These are phyloP conservation scores for Vachellia pachyceras DNA, from an alignment of 306 rosid species.

Conservation along the genomic window DNA sequence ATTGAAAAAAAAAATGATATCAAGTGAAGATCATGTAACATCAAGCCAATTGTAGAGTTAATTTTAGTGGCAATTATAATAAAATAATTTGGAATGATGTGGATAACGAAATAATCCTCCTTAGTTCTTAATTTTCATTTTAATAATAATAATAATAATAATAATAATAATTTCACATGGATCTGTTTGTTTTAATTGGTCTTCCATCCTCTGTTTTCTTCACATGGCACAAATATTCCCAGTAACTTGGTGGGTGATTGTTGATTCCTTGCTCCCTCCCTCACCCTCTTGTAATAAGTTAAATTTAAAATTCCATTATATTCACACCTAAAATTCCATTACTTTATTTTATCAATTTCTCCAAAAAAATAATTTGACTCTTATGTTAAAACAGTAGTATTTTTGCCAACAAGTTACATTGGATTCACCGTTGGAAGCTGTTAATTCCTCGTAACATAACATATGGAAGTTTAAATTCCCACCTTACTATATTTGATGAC, in stretches of 20 bases:
- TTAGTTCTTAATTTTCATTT: not conserved
- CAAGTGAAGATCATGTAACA: not conserved
- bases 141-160: not conserved
- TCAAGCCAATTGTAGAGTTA: not conserved
- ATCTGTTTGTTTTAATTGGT: not conserved
- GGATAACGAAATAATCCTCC: not conserved
- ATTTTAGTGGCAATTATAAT: not conserved
- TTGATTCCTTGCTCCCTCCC: slow-evolving; percentile 30
- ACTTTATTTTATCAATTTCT: too few species aligned
- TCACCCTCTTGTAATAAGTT: not conserved
- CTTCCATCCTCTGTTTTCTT: not conserved
- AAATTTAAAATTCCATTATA: slow-evolving; percentile 2
- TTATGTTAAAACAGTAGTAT: too few species aligned
- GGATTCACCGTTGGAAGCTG: too few species aligned
- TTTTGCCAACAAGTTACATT: too few species aligned
- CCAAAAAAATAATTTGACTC: too few species aligned
- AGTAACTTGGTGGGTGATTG: slow-evolving; percentile 7
- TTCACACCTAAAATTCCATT: too few species aligned
- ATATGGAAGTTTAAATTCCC: too few species aligned
- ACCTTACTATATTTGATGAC: too few species aligned
- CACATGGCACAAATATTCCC: slow-evolving; percentile 6
- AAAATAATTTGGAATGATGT: not conserved
- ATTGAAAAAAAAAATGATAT: not conserved
- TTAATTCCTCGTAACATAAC: too few species aligned
- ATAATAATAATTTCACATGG: slow-evolving; percentile 18